Base-by-base conservation (phyloP, 2,329 filamentous ascomycete species). In the Botrytis deweyae region DNA sequence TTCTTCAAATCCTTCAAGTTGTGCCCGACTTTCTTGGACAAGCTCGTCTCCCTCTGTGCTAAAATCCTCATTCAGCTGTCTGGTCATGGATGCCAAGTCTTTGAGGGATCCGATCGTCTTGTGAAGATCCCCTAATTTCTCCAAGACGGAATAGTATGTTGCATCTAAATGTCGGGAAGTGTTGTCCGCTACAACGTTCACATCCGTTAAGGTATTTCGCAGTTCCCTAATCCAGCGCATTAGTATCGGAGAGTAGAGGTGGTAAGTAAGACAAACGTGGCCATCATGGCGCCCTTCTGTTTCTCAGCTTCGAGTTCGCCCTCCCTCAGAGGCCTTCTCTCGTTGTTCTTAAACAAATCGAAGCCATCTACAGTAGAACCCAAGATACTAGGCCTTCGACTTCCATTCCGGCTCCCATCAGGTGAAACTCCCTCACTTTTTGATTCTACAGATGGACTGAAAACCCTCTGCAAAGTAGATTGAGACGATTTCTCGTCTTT, bases 91-190 rank as follows among this genome's bases (percentile, higher is more conserved):
- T 0, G 91, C 89, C n/a, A 95, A 85, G 77, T 92, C 89, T 78
- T 90, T 90, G 42, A 95, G 84, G 3, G 87, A 87, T 9, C 85
- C 81, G 58, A 94, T 87, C 0, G 90, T 93, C 77, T 85, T 87
- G 72, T 91, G 90, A 55, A 95, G 84, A 1, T 86, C 82, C 68
- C 87, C 87, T 67, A 92, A 86, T 79, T 91, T 93, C 80, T 93
- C 90, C 44, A 94, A 85, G 16, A 94, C 87, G 0, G 89, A 88
- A 76, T 92, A 92, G 83, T 94, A 95, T 4, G 91, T 91, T 74
- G 92, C 88, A 80, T 95, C 92, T 61, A 95, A 87, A 49, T 87
- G 87, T 75, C 87, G 86, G 25, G 90, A 92, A 38, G 90, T 89
- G 36, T 85, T 83, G 72, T 89, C 86, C 36, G 91, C 91, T 80